Base-by-base conservation (phyloP, 2,329 filamentous ascomycete species). In the Tolypocladium nubicola region DNA sequence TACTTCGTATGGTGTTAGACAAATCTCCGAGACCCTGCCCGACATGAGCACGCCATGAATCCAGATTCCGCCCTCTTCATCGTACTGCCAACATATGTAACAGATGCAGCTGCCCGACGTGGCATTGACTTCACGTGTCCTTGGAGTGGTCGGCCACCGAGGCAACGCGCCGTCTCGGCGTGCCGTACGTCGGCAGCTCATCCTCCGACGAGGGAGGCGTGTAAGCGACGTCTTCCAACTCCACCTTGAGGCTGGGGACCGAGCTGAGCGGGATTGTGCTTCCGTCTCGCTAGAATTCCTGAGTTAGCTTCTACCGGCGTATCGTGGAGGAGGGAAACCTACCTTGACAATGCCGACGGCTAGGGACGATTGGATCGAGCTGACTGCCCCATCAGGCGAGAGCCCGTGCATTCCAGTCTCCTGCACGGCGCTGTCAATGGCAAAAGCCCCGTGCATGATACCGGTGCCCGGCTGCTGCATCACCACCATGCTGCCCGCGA, bases 361-460 rank as follows among this genome's bases (percentile, higher is more conserved):
- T 10, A 75, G 58, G 4, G 64, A 62, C n/a, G 57, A 58, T 35
- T 63, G 58, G 56, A 72, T 63, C 8, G 59, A 59, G 35, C 63
- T 58, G 14, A 70, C 62, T 45, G 66, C 61, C 47, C 65, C 62
- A 23, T 66, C 60, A 1, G 61, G 59, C 8, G 57, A 52, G 45
- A 59, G 56, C 30, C 56, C 59, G 41, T 57, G 43, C 49, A 65
- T 65, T 39, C 85, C 85, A 1, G 83, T 85, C 3, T 76, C 63
- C 65, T 88, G 85, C 70, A 91, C 87, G 11, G 88, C 88, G 63
- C 86, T 84, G 59, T 75, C 72, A 54, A 78, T 71, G 53, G 77
- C 71, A 41, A 73, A 66, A 30, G 64, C 65, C 33, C 69, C 71
- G 58, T 71, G 60, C 7, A 70, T 52, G 35, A 60, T 66, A 53